Conservation (phyloP, 495 filamentous ascomycete genomes). For the Penicillium bialowiezense region DNA sequence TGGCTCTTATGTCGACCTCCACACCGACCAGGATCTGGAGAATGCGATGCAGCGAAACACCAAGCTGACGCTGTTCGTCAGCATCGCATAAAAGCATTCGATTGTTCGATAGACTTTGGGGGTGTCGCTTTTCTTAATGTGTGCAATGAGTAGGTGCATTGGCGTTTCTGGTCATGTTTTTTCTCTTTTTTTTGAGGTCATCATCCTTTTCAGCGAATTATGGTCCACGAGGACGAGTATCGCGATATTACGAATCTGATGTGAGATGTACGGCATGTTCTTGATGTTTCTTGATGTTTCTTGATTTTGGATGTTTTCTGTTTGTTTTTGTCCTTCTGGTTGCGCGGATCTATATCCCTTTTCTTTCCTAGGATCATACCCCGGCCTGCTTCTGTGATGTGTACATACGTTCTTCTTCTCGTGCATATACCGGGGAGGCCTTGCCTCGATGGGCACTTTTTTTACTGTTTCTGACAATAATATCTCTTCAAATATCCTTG, state of each 20-base stretch:
- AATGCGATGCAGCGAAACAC: conserved; percentile 77
- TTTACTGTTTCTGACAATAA: no score
- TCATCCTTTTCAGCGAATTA: conserved; percentile 22
- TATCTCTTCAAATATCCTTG: no score
- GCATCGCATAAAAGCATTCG: conserved; percentile 41
- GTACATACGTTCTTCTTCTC: conserved; percentile 27
- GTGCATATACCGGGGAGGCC: conserved; percentile 16
- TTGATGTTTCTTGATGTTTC: conserved; percentile 8
- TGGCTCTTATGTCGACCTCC: conserved; percentile 66
- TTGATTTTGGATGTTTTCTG: no score
- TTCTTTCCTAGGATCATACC: conserved; percentile 5
- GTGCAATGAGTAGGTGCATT: conserved; percentile 26
- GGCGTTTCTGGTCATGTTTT: conserved; percentile 23
- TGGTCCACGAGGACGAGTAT: conserved; percentile 15
- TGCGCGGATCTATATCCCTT: conserved; percentile 7
- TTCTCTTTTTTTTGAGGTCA: conserved; percentile 10
- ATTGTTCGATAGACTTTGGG: conserved; percentile 23
- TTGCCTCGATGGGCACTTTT: no score
- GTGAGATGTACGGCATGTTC: conserved; percentile 30
- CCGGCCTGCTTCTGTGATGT: conserved; percentile 14
- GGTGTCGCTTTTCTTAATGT: conserved; percentile 14
- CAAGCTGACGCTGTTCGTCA: conserved; percentile 80
- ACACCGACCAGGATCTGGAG: conserved; percentile 77
- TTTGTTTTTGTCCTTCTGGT: background rate
- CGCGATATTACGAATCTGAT: conserved; percentile 28